Evolutionary conservation across 192 early-diverging fungal genomes (phyloP).

Genomic region (Backusella sp.): DNA sequence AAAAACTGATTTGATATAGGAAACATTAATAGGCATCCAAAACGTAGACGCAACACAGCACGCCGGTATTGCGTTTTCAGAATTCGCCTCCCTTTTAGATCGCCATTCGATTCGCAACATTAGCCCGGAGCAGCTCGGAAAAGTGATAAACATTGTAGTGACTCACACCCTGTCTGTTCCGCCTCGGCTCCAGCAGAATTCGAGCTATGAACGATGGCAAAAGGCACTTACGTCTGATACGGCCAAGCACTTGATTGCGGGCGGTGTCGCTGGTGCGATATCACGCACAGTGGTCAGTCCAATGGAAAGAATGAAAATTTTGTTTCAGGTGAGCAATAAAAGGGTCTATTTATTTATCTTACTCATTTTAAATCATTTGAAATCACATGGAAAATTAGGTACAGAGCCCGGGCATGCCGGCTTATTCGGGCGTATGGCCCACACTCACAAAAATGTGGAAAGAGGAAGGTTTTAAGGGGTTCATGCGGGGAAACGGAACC

Average conservation of each 20-base stretch:
- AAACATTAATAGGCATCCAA: slow-evolving; percentile 3
- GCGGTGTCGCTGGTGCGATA: slow-evolving; percentile 74
- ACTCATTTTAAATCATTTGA: not conserved
- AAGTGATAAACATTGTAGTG: slow-evolving; percentile 21
- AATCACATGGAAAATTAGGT: slow-evolving; percentile 37
- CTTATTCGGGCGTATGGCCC: slow-evolving; percentile 66
- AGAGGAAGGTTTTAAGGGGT: slow-evolving; percentile 71
- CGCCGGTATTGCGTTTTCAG: slow-evolving; percentile 8
- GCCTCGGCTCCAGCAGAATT: not conserved
- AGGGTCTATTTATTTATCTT: not conserved
- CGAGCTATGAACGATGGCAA: slow-evolving; percentile 17
- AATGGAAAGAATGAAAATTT: slow-evolving; percentile 82
- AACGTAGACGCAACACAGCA: slow-evolving; percentile 9
- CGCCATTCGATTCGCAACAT: slow-evolving; percentile 18
- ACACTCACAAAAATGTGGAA: slow-evolving; percentile 78
- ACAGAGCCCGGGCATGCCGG: slow-evolving; percentile 59
- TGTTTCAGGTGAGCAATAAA: slow-evolving; percentile 66
- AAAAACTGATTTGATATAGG: not conserved
- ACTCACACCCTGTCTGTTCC: slow-evolving; percentile 10
- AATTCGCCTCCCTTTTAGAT: slow-evolving; percentile 15
- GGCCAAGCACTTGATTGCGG: slow-evolving; percentile 73
- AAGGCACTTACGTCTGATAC: slow-evolving; percentile 50
- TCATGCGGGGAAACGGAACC: slow-evolving; percentile 82
- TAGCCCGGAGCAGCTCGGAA: slow-evolving; percentile 17
- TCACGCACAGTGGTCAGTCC: slow-evolving; percentile 80